Percentiles rank a stretch among this genome's conserved stretches.
Evolutionary conservation across 768 basidiomycete genomes (phyloP).

Genomic region (Mycena olivaceomarginata): DNA sequence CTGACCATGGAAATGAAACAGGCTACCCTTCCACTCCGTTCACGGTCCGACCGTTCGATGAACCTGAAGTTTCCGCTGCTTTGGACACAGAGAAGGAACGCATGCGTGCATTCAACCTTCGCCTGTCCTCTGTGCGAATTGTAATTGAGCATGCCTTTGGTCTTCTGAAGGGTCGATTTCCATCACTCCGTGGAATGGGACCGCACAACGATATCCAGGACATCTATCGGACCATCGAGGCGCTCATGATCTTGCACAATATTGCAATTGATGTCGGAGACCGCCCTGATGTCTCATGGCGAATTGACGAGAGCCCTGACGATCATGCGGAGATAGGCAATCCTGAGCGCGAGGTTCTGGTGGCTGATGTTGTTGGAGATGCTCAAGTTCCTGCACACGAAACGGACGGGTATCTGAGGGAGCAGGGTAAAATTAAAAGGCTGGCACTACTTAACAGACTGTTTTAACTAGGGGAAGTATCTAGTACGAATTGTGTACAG

Average conservation of each 20-base stretch:
- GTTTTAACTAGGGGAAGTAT: background rate
- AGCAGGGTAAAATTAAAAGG: conserved; percentile 14
- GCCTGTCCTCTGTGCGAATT: conserved; percentile 46
- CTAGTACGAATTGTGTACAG: background rate
- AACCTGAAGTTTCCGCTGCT: conserved; percentile 43
- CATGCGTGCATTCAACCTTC: conserved; percentile 45
- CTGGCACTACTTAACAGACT: conserved; percentile 1
- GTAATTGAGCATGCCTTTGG: conserved; percentile 56
- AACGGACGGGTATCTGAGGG: conserved; percentile 14
- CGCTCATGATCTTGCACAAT: conserved; percentile 50
- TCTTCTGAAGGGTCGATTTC: conserved; percentile 53
- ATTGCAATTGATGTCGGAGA: conserved; percentile 47
- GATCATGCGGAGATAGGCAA: conserved; percentile 7
- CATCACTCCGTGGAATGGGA: conserved; percentile 40
- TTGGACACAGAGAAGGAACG: conserved; percentile 3
- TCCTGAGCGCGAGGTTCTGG: background rate
- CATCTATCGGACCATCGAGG: conserved; percentile 46
- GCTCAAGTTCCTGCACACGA: conserved; percentile 11
- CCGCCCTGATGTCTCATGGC: conserved; percentile 34
- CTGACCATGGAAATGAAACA: background rate
- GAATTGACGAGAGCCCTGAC: conserved; percentile 7
- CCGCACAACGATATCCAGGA: conserved; percentile 43
- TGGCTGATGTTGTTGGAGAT: conserved; percentile 9
- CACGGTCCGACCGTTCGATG: conserved; percentile 49
- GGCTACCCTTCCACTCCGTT: conserved; percentile 51